Evolutionary conservation across 2,329 filamentous ascomycete genomes (phyloP), one percentile per base, ranked within the genome.

Genomic region (Cladophialophora carrionii): DNA sequence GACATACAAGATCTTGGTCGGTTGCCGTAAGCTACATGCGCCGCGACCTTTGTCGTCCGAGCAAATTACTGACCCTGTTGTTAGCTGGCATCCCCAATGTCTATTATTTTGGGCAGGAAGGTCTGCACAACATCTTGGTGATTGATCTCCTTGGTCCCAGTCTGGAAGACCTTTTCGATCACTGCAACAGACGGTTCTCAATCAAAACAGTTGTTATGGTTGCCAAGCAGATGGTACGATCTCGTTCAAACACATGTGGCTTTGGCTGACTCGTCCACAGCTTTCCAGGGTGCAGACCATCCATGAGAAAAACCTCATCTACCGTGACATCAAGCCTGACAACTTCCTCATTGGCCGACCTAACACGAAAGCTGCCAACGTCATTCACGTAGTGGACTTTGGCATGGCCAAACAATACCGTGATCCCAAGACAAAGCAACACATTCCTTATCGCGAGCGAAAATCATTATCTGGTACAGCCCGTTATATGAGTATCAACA

Each of bases 401-500:
- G 95, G 95, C 74, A 98, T 99, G 95, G 95, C 95, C 69, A 99
- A 99, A 83, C 95, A 98, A 78, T 99, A 98, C 79, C 90, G 95
- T 73, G 95, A 99, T 74, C 95, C 95, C 63, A 98, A 98, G 84
- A 96, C 95, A 43, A 98, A 98, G 81, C 95, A 98, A 79, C 95
- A 99, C 80, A 98, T 98, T 72, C 93, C 95, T 12, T 98, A 98
- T 78, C 87, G 95, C 74, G 95, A 98, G 82, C 88, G 95, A 74
- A 99, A 99, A 81, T 96, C 94, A 4, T 83, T 99, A 66, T 98
- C 94, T 3, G 95, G 95, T 68, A 99, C 95, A 64, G 95, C 95
- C 68, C 87, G 95, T 77, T 99, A 99, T 80, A 98, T 98, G 95
- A 96, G 92, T 81, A 98, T 99, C 86, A 99, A 99, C 81, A 99